These are phyloP conservation scores for Eucalyptus pauciflora DNA, from an alignment of 345 rosid genomes.

Conservation along the genomic window DNA sequence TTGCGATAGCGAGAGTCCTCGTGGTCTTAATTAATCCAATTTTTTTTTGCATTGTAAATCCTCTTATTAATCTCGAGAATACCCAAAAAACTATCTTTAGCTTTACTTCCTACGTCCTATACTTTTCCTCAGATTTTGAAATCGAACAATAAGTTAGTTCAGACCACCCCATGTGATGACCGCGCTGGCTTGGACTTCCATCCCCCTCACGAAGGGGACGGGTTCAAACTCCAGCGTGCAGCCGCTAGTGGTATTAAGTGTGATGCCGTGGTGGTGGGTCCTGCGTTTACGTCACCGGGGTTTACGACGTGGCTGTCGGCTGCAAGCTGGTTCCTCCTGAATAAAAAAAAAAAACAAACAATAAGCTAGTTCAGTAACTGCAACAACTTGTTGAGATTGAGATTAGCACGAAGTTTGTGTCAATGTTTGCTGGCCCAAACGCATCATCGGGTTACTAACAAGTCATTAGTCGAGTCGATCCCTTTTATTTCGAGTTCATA, in stretches of 20 bases:
- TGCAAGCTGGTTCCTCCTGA: no score
- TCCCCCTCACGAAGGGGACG: no score
- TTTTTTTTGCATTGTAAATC: background rate
- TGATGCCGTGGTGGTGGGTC: no score
- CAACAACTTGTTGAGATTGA: background rate
- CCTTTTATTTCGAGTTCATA: background rate
- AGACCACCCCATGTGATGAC: no score
- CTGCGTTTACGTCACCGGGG: no score
- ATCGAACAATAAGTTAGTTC: background rate
- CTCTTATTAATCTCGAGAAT: background rate
- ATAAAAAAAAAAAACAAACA: no score
- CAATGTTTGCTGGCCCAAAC: background rate
- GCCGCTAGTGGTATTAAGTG: no score
- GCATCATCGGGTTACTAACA: accelerated
- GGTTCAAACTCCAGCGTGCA: no score
- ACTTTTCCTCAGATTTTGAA: background rate
- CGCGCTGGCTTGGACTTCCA: no score
- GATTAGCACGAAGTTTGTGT: accelerated
- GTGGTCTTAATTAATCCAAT: background rate
- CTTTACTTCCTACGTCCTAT: background rate
- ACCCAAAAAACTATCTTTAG: background rate
- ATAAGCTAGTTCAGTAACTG: accelerated
- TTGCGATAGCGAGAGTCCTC: background rate
- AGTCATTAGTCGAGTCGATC: accelerated
- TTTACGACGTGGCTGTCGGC: no score